Base-by-base conservation (phyloP, 176 grass and related monocot genomes). In the Ensete ventricosum region DNA sequence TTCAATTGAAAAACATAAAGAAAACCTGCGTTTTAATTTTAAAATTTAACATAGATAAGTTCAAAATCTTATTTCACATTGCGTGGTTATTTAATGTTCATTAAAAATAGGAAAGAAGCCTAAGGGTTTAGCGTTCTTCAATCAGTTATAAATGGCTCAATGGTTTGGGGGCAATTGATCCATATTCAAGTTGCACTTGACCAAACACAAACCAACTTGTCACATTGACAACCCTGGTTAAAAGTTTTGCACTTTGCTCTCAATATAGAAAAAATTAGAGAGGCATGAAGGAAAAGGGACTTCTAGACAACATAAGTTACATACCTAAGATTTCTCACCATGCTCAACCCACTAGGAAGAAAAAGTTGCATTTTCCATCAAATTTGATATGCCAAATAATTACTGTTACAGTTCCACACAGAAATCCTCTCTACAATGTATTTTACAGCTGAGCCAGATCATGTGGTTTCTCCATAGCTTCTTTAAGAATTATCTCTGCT, bases 391-490 rank as follows among this genome's bases (percentile, higher is more conserved):
- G 14, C 24, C 53, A 74, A 29, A 20, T 55, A 74, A 74, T 43
- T 27, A 19, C 24, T 74, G 53, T 55, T 74, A 55, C 52, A 54
- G 27, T 74, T 54, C 17, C 13, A 20, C 48, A 74, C 72, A 7
- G 53, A 50, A 55, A 84, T 9, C 52, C 55, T 64, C 19, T 52
- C 1, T 52, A 82, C 34, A 74, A 59, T 64, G 21, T 67, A 76
- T 67, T 77, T 73, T 81, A 88, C 51, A 88, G 62, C 55, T 73
- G 89, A 83, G 83, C 25, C 64, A 81, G 77, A 52, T 83, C 82
- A 53, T 87, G 79, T 14, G 80, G 80, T 62, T 91, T 85, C n/a
- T 91, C 80, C 80, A 88, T 83, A 63, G 83, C 74, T 82, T 85
- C 82, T 54, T 74, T 87, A 29, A 83, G 67, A 58, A 91, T 85